Evolutionary conservation across 2,329 filamentous ascomycete species (phyloP).

Genomic region (Zymoseptoria crescenta): DNA sequence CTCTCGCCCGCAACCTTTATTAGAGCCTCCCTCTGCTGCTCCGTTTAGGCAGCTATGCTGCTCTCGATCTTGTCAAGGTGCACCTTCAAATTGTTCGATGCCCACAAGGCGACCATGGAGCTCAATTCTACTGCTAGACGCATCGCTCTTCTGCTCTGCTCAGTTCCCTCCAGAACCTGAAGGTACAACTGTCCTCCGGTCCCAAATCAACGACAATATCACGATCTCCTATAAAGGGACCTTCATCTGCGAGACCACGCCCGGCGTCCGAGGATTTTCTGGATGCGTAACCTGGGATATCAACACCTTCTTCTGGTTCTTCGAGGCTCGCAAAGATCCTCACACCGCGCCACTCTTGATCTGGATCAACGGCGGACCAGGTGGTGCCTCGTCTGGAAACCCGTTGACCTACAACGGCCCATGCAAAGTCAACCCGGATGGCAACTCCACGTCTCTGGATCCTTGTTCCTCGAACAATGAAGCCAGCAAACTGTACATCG

Average conservation of each 20-base stretch:
- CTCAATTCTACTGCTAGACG: background rate
- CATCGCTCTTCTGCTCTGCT: background rate
- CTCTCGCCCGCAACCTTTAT: background rate
- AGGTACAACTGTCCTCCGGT: constrained; percentile 3
- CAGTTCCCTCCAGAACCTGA: constrained; percentile 10
- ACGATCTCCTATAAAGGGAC: constrained; percentile 15
- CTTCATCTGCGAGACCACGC: constrained; percentile 42
- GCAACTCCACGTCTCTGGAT: constrained; percentile 38
- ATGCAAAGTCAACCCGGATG: constrained; percentile 36
- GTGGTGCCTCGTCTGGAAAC: constrained; percentile 56
- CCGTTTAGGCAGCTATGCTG: background rate
- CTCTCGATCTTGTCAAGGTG: background rate
- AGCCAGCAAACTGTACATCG: constrained; percentile 53
- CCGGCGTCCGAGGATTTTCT: constrained; percentile 40
- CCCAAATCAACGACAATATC: constrained; percentile 7
- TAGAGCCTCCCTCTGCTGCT: no score
- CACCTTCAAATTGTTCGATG: background rate
- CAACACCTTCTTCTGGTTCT: constrained; percentile 53
- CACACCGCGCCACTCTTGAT: constrained; percentile 46
- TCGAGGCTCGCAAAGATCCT: constrained; percentile 37
- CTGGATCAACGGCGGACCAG: constrained; percentile 62
- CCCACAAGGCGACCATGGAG: background rate
- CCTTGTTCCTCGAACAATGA: constrained; percentile 60
- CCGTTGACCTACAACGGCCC: constrained; percentile 55
- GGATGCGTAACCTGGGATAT: constrained; percentile 23